Conservation (phyloP, 2,329 filamentous ascomycete genomes). For the Coleophoma cylindrospora region DNA sequence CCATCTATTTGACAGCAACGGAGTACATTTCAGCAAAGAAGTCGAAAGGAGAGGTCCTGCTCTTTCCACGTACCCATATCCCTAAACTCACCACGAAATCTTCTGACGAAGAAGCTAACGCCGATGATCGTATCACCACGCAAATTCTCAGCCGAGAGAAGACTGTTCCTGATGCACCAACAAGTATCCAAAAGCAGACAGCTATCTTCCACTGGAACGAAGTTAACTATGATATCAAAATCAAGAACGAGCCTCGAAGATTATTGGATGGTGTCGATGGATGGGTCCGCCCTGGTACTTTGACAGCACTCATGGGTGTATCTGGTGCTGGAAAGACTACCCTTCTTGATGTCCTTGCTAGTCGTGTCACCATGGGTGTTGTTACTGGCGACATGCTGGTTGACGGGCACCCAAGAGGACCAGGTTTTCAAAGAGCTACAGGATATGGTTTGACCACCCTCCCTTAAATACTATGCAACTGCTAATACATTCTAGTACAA, state of each 20-base stretch:
- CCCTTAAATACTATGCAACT: not conserved
- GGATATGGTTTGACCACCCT: conserved; percentile 54
- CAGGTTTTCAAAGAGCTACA: conserved; percentile 85
- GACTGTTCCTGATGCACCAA: conserved; percentile 41
- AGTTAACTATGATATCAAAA: conserved; percentile 58
- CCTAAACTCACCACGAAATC: conserved; percentile 6
- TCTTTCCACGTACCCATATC: conserved; percentile 64
- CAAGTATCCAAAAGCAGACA: conserved; percentile 34
- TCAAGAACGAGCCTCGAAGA: conserved; percentile 69
- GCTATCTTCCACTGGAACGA: conserved; percentile 48
- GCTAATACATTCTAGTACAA: conserved; percentile 42
- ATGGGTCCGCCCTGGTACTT: conserved; percentile 88
- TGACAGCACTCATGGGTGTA: conserved; percentile 79
- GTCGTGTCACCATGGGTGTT: conserved; percentile 82
- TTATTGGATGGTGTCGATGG: conserved; percentile 85
- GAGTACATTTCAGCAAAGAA: conserved; percentile 60
- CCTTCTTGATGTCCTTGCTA: conserved; percentile 78
- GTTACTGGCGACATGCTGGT: conserved; percentile 78
- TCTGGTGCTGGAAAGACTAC: conserved; percentile 88
- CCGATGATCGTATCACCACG: conserved; percentile 27
- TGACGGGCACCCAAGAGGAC: conserved; percentile 62
- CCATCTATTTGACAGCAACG: conserved; percentile 54
- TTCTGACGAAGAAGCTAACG: conserved; percentile 5
- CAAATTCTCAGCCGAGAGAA: conserved; percentile 33
- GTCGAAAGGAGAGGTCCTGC: conserved; percentile 71